These are phyloP conservation scores for Podospora pseudocomata DNA, from an alignment of 495 filamentous ascomycete species.

Conservation along the genomic window DNA sequence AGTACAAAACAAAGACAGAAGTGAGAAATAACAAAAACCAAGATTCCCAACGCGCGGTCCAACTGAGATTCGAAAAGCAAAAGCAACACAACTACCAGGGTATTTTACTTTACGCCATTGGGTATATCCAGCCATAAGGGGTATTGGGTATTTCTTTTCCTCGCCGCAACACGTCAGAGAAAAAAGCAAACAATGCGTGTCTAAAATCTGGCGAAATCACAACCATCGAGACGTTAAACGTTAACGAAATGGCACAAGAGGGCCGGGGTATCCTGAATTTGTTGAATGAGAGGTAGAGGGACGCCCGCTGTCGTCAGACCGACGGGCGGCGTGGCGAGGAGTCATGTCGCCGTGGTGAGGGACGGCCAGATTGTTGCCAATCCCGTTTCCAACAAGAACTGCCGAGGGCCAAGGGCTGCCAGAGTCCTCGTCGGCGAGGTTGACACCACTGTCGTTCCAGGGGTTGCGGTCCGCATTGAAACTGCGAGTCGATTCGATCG, in stretches of 20 bases:
- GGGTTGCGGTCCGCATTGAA: constrained; percentile 85
- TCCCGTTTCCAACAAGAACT: constrained; percentile 53
- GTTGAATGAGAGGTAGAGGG: constrained; percentile 91
- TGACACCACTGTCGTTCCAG: constrained; percentile 95
- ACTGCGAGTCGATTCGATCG: constrained; percentile 86
- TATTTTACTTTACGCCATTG: constrained; percentile 45
- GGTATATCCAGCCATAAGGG: constrained; percentile 57
- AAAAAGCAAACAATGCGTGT: constrained; percentile 27
- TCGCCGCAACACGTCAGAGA: constrained; percentile 25
- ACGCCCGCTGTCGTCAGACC: constrained; percentile 84
- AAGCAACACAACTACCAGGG: constrained; percentile 38
- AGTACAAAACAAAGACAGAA: constrained; percentile 8
- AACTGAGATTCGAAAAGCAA: constrained; percentile 52
- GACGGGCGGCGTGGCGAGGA: constrained; percentile 73
- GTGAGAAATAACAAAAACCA: constrained; percentile 35
- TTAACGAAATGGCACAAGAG: constrained; percentile 74
- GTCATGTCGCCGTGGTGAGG: constrained; percentile 73
- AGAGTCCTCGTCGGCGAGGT: constrained; percentile 76
- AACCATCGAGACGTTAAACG: constrained; percentile 38
- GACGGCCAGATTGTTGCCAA: constrained; percentile 66
- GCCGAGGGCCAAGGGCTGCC: constrained; percentile 57
- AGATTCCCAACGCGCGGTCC: constrained; percentile 27
- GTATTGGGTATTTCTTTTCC: constrained; percentile 37
- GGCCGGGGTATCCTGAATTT: constrained; percentile 87
- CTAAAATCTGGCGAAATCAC: constrained; percentile 39